Evolutionary conservation across 2,329 filamentous ascomycete genomes (phyloP).

Genomic region (Fusarium fujikuroi): DNA sequence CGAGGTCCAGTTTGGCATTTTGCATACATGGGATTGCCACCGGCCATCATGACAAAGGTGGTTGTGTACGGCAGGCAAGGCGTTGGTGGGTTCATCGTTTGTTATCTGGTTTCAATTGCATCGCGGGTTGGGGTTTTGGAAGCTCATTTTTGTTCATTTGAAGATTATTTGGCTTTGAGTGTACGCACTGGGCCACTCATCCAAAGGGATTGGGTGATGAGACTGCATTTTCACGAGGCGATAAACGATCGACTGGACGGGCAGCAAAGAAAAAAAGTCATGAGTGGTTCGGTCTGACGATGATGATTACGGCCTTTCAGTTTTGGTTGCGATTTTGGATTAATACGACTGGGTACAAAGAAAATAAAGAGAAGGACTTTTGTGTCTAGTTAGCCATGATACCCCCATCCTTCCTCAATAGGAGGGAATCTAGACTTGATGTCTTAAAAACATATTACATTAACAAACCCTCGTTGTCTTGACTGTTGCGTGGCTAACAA

Average conservation of each 20-base stretch:
- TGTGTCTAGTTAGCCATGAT: constrained; percentile 30
- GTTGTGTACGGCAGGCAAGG: constrained; percentile 36
- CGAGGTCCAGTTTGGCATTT: constrained; percentile 2
- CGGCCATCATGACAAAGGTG: constrained; percentile 28
- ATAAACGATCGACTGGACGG: constrained; percentile 26
- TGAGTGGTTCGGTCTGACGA: constrained; percentile 29
- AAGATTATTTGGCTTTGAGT: constrained; percentile 41
- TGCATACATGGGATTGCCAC: constrained; percentile 34
- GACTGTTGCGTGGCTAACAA: neutral
- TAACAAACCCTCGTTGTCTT: neutral
- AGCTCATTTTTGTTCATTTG: constrained; percentile 21
- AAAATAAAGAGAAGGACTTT: constrained; percentile 30
- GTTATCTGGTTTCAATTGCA: constrained; percentile 11
- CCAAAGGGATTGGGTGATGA: constrained; percentile 20
- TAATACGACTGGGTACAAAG: constrained; percentile 34
- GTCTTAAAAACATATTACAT: constrained; percentile 33
- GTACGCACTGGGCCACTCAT: constrained; percentile 40
- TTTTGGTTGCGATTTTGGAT: constrained; percentile 7
- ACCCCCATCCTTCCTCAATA: constrained; percentile 12
- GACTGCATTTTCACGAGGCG: constrained; percentile 32
- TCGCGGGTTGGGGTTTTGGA: constrained; percentile 16
- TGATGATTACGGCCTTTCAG: constrained; percentile 37
- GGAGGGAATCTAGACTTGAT: constrained; percentile 38
- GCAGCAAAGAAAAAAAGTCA: constrained; percentile 24
- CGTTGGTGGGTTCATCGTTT: constrained; percentile 28